Evolutionary conservation across 1,139 yeast species (phyloP).

Genomic region (Scheffersomyces parashehatae): DNA sequence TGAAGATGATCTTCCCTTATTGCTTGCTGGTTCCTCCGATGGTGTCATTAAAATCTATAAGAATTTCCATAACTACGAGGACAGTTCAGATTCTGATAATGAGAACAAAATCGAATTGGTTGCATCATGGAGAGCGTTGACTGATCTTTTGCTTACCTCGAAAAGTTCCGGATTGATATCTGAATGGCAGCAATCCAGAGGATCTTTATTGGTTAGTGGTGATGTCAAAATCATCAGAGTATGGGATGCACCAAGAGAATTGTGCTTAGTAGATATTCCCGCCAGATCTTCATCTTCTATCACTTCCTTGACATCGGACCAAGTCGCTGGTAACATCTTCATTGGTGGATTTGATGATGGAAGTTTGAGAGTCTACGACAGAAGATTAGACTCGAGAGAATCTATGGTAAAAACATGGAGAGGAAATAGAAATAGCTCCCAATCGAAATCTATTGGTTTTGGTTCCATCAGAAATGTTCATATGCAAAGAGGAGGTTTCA

Average conservation of each 20-base stretch:
- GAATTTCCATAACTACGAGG: conserved; percentile 60
- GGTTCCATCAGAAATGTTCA: conserved; percentile 79
- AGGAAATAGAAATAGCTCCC: conserved; percentile 14
- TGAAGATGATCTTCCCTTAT: conserved; percentile 86
- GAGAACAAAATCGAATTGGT: conserved; percentile 55
- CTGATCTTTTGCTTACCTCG: conserved; percentile 79
- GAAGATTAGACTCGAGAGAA: conserved; percentile 81
- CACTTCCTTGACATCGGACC: conserved; percentile 89
- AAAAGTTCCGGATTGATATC: conserved; percentile 82
- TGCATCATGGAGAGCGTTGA: conserved; percentile 91
- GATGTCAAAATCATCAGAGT: conserved; percentile 88
- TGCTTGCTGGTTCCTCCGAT: conserved; percentile 88
- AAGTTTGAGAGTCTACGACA: conserved; percentile 83
- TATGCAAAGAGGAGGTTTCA: conserved; percentile 94
- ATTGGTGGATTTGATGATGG: conserved; percentile 96
- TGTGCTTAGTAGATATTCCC: conserved; percentile 83
- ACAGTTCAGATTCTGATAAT: conserved; percentile 29
- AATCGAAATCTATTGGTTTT: conserved; percentile 28
- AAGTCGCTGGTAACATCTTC: conserved; percentile 89
- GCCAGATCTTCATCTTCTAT: conserved; percentile 90
- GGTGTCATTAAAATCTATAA: conserved; percentile 88
- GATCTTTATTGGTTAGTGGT: conserved; percentile 88
- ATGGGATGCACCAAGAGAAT: conserved; percentile 97
- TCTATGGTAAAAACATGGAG: conserved; percentile 85
- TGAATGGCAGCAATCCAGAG: conserved; percentile 97